Evolutionary conservation across 2,329 filamentous ascomycete genomes (phyloP), one percentile per base, ranked within the genome.

Genomic region (Atkinsonella texensis): DNA sequence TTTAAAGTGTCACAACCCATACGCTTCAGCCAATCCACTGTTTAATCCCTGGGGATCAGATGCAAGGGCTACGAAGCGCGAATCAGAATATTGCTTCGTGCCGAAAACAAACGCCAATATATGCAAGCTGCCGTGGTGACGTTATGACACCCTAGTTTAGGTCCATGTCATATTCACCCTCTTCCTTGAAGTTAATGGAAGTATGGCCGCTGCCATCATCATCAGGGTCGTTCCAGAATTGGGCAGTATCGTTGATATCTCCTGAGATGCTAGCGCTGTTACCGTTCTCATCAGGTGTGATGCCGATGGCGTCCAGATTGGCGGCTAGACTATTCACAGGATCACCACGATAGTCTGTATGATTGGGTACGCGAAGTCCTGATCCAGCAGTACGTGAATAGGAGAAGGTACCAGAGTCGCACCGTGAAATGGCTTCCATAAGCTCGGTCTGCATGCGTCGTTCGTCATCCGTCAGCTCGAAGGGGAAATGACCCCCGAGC

Each of bases 381-480:
- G 83, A 89, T 38, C 91, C 91, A 31, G 85, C 80, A 15, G 81
- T 83, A 54, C 93, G 84, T 23, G 89, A 87, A 71, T 98, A 98
- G 12, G 80, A 79, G 65, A 95, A 90, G n/a, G 77, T 83, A 35
- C 76, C 76, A 8, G 77, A 72, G 44, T 87, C 85, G 57, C 89
- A 93, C 74, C 85, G 90, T 65, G 85, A 76, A 63, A 96, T 80
- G 17, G 91, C 86, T 61, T 95, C 88, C 65, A 89, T 77, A 46
- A 97, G 80, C 68, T 98, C 93, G 1, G 86, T 89, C 57, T 90
- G 87, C 93, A 98, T 97, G 42, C 93, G 86, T 65, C 84, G 85
- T 74, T 97, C 91, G 51, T 97, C 93, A 57, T 98, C 93, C 2
- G 84, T 89, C 57, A 87, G 75, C 61, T 89, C 84, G 61, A 93